Base-by-base conservation (phyloP, 2,329 filamentous ascomycete genomes). In the Ophiocordyceps sinensis region DNA sequence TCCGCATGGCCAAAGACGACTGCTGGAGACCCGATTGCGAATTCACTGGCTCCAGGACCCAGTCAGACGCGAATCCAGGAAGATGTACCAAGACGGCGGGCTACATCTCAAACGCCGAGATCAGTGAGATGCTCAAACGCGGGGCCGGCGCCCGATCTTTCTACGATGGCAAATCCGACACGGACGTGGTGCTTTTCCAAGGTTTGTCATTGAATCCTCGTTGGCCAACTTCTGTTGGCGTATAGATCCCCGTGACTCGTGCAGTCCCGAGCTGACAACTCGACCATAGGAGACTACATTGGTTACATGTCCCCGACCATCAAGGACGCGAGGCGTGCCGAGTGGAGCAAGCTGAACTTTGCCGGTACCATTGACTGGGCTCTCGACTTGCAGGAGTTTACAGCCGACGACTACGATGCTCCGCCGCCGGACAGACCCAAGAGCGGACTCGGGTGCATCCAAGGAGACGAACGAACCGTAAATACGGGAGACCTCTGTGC, bases 101-200 rank as follows among this genome's bases (percentile, higher is more conserved):
- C 2, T 57, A 56, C 13, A 43, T 58, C n/a, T 28, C 51, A 3
- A 46, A 54, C 36, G 49, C 45, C 14, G 55, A 57, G 41, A 53
- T 58, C 26, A 19, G 41, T 4, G 44, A 44, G 35, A 44, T 45
- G n/a, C 36, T 44, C n/a, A 37, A 38, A 21, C 23, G 4, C 17
- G 32, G 11, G 6, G n/a, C n/a, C n/a, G n/a, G n/a, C n/a, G n/a
- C n/a, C n/a, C 8, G n/a, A 11, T 5, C 12, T 4, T 41, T 19
- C 1, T 21, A 42, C 8, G 44, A 45, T 19, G 39, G 21, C 31
- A 29, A 38, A 8, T 38, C 44, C 2, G 34, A 32, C 8, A 40
- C 43, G 3, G 43, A 43, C 29, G 40, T 41, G 12, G 3, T 45
- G 12, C 34, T 45, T 3, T 43, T 43, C 28, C 30, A 43, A 5